Evolutionary conservation across 345 rosid genomes (phyloP), one percentile per base, ranked within the genome.

Genomic region (Orychophragmus violaceus): DNA sequence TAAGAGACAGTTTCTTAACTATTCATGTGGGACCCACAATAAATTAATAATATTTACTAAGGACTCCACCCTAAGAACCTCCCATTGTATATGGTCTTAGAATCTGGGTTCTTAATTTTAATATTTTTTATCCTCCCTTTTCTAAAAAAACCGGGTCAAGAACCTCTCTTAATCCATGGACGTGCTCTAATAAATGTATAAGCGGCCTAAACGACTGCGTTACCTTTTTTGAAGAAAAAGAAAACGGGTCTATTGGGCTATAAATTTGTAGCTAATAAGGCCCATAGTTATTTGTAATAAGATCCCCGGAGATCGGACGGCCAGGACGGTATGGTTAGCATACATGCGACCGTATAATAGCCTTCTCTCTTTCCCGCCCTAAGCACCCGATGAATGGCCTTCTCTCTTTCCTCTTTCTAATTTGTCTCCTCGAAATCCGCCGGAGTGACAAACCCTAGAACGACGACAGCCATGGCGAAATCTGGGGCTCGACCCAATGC

Each of bases 401-500:
- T 22, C 54, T 21, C 16, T 46, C 35, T 22, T 2, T 16, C 39
- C 36, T 57, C 23, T 25, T 14, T 13, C 44, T 36, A 28, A 4
- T n/a, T 60, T 53, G 32, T n/a, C 30, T 36, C 21, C 33, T 63
- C 67, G 56, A 49, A 29, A 14, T 58, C 62, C 27, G 39, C 10
- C 52, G 45, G 56, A 25, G 25, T 33, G 68, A 22, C 35, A 57
- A 68, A 55, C 58, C 72, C 71, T 50, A 52, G 55, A 45, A 36
- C 1, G 14, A 6, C 29, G 13, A 30, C 41, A 25, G 70, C 69
- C 41, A 87, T 89, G 98, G 82, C 69, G 7, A 79, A 71, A 56
- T 64, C 86, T 10, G 67, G 84, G 68, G 68, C 52, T 71, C 66
- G 57, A 44, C 17, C 75, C 39, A 71, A 54, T 17, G 30, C 30